Base-by-base conservation (phyloP, 805 yeast genomes). In the Monosporozyma unispora region DNA sequence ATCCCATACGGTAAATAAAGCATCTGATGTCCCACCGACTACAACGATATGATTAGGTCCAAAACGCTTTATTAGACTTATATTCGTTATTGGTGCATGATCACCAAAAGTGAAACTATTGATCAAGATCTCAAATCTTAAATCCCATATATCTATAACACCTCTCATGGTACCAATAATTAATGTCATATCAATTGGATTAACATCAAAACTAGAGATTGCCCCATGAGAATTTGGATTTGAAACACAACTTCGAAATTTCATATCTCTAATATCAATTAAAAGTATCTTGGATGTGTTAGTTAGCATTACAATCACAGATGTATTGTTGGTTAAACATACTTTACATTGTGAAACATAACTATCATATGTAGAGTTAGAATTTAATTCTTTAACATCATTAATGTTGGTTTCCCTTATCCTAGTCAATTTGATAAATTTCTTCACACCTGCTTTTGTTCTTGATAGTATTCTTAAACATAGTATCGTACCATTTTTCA, bases 81-180 rank as follows among this genome's bases (percentile, higher is more conserved):
- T 59, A 27, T 73, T 64, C 9, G 70, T 68, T 8, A 88, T 80
- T 0, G 83, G 77, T 21, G 60, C 65, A 3, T 72, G 71, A 12
- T 71, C 69, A 39, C 73, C 76, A 43, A 87, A 73, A 9, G 76
- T 75, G 80, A 88, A 84, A 1, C 82, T 70, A 52, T 77, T 81
- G 33, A 87, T 68, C 40, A 76, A 68, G 0, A 84, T 51, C 33
- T 73, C 73, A 62, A 88, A 87, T 48, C 95, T 70, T 33, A 86
- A 55, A 63, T 89, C 96, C 95, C 96, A 89, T 14, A 91, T 66
- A 54, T 80, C 81, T 28, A 93, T 61, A 0, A 82, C 69, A 1
- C 97, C 97, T 38, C 75, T 76, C 0, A 77, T 69, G 0, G 96
- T 87, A 0, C 96, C 97, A 2, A 84, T 61, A 8, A 87, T 62